These are phyloP conservation scores for Nakazawaea molendinolei DNA, from an alignment of 805 yeast genomes.

Conservation along the genomic window DNA sequence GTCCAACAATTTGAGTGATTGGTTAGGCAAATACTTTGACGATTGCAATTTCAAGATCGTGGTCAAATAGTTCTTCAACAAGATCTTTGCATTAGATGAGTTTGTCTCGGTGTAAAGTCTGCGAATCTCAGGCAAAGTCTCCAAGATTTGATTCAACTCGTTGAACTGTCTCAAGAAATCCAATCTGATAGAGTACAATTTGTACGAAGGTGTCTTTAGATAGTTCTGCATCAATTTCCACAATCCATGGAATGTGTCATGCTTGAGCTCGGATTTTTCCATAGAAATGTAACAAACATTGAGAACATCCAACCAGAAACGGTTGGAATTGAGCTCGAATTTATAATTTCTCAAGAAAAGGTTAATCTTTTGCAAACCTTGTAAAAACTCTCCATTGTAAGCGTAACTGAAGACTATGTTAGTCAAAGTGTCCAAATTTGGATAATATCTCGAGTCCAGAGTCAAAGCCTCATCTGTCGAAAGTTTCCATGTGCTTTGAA, in stretches of 20 bases:
- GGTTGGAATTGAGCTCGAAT: constrained; percentile 14
- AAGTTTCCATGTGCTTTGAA: constrained; percentile 24
- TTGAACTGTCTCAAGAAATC: not conserved
- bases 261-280: constrained; percentile 17
- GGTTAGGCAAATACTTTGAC: constrained; percentile 15
- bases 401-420: constrained; percentile 24
- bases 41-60: constrained; percentile 6
- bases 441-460: constrained; percentile 16
- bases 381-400: constrained; percentile 21
- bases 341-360: constrained; percentile 19
- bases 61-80: constrained; percentile 8
- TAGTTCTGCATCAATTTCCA: constrained; percentile 12
- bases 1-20: constrained; percentile 22
- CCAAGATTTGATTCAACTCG: not conserved
- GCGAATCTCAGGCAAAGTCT: constrained; percentile 14
- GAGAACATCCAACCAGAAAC: constrained; percentile 22
- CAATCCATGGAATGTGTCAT: constrained; percentile 13
- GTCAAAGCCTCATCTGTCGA: constrained; percentile 6
- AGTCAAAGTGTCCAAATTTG: constrained; percentile 19
- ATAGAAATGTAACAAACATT: constrained; percentile 19
- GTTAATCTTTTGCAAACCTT: constrained; percentile 22
- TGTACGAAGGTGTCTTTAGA: not conserved
- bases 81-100: constrained; percentile 15
- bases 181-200: constrained; percentile 11
- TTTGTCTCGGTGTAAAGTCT: constrained; percentile 16